Base-by-base conservation (phyloP, 2,329 filamentous ascomycete genomes). In the Tolypocladium guangdongense region DNA sequence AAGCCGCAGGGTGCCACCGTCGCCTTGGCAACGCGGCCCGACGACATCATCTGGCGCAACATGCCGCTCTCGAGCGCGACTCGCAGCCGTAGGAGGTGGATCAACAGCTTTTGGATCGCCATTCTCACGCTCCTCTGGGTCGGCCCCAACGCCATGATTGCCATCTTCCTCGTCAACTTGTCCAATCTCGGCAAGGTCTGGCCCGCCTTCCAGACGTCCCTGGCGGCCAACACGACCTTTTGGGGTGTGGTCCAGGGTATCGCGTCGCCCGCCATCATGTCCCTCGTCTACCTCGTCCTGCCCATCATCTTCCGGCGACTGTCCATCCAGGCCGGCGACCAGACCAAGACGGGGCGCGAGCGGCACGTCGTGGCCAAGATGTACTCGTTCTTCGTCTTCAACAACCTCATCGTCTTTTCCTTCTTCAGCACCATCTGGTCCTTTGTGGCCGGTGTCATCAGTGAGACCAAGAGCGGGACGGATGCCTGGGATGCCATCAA, bases 1-100 rank as follows among this genome's bases (percentile, higher is more conserved):
- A 87, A 86, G 60, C 88, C 89, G 0, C 78, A 88, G 41, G 89
- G 89, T 6, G 84, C 90, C 0, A 87, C 81, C 0, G 82, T 99
- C 53, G 77, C 74, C 7, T 77, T 97, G 16, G 91, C 93, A 1
- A 90, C 93, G 2, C 83, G 84, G 55, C 92, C 93, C 3, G 90
- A 88, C 65, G 92, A 97, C 66, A 81, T 99, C 52, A 95, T 99
- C 59, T 99, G 93, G 93, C 86, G 90, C 66, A 99, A 99, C 63
- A 80, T 99, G 73, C 79, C 83, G 7, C 73, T 97, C 54, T 81
- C 78, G 18, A 83, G 83, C 39, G 74, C 80, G 32, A 80, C 83
- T 1, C 82, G 91, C 52, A 80, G 79, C 57, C 87, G 86, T 73
- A 86, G 86, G 61, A 78, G 85, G 39, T 78, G 92, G 57, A 77